Evolutionary conservation across 2,329 filamentous ascomycete genomes (phyloP).

Genomic region (Didymella pomorum): DNA sequence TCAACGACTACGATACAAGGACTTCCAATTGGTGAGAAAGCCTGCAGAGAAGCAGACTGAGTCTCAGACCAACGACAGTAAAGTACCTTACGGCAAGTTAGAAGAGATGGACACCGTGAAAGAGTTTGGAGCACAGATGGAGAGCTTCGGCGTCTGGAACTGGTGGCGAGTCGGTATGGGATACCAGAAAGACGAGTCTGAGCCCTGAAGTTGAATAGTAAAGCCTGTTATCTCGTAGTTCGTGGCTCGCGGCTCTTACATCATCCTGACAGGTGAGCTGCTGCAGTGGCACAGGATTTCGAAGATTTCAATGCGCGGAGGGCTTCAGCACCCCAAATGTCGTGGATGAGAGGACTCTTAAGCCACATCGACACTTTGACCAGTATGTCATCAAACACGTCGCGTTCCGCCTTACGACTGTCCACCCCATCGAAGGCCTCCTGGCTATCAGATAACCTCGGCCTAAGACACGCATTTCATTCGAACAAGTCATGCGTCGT

Average conservation of each 20-base stretch:
- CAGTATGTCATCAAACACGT: conserved; percentile 1
- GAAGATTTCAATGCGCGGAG: neutral
- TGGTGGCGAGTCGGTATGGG: conserved; percentile 79
- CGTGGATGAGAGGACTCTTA: neutral
- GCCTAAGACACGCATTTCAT: conserved; percentile 21
- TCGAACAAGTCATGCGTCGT: conserved; percentile 10
- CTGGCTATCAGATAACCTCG: conserved; percentile 7
- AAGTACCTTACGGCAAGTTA: conserved; percentile 45
- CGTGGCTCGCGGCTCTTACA: neutral
- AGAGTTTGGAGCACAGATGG: conserved; percentile 70
- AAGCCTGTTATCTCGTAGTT: neutral
- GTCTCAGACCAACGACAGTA: neutral
- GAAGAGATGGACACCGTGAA: conserved; percentile 70
- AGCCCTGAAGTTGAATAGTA: conserved; percentile 9
- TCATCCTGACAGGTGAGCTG: conserved; percentile 1
- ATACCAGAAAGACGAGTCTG: conserved; percentile 46
- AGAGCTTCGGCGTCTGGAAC: conserved; percentile 62
- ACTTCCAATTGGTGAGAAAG: conserved; percentile 70
- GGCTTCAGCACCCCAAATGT: neutral
- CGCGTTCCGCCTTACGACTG: neutral
- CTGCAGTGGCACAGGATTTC: neutral
- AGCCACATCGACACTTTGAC: neutral
- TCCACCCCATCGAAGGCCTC: neutral
- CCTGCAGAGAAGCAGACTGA: conserved; percentile 52
- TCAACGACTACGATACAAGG: conserved; percentile 73